phyloP scores from a whole-genome alignment of 345 rosid species.

The Salix koriyanagi region DNA sequence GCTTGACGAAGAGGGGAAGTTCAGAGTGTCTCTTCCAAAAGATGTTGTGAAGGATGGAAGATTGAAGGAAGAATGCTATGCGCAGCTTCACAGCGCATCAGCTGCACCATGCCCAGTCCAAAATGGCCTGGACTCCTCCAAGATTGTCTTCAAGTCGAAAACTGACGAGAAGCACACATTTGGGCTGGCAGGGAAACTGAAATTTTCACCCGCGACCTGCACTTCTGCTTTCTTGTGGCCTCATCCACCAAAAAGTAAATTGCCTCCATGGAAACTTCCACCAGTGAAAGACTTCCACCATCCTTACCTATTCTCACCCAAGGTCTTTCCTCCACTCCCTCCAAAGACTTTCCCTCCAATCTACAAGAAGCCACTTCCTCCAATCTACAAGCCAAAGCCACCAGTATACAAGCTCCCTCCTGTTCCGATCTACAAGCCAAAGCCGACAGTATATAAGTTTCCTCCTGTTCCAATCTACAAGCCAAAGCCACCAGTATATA shows the following conservation, averaged over 20 bases:
- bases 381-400: constrained; percentile 8
- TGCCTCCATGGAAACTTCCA: constrained; percentile 29
- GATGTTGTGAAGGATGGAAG: constrained; percentile 50
- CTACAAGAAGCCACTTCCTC: constrained; percentile 18
- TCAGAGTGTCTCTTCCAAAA: constrained; percentile 47
- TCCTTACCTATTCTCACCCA: constrained; percentile 18
- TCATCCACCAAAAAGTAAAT: constrained; percentile 32
- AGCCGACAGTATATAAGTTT: neutral
- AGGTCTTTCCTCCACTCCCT: constrained; percentile 13
- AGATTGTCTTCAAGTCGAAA: constrained; percentile 45
- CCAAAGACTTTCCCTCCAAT: constrained; percentile 13
- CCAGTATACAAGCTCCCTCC: neutral
- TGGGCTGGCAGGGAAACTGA: constrained; percentile 55
- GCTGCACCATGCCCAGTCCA: constrained; percentile 57
- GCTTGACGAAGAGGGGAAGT: constrained; percentile 61
- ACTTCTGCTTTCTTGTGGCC: constrained; percentile 59
- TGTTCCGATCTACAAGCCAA: constrained; percentile 10
- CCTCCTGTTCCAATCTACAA: neutral
- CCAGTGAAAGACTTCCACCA: constrained; percentile 23
- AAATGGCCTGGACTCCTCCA: constrained; percentile 50
- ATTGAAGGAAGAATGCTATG: constrained; percentile 72
- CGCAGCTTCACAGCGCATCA: constrained; percentile 69
- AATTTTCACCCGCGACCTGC: constrained; percentile 55
- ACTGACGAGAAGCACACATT: constrained; percentile 42
- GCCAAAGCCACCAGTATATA: constrained; percentile 1